Conservation (phyloP, 176 grass and related monocot genomes). For the Aegilops sharonensis region DNA sequence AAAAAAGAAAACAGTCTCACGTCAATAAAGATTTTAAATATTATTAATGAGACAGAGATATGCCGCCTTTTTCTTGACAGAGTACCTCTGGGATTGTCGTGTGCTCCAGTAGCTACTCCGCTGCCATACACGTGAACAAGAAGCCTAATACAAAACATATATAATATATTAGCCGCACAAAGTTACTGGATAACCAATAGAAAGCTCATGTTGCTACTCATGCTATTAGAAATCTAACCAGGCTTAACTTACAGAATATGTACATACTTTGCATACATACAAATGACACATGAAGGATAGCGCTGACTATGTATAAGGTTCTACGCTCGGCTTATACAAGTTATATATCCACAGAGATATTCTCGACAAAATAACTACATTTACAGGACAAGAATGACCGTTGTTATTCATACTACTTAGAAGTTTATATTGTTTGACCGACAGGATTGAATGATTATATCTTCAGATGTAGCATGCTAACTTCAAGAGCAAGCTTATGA, state of each 20-base stretch:
- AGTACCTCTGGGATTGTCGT: slow-evolving; percentile 82
- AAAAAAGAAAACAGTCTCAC: background rate
- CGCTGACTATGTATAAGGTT: background rate
- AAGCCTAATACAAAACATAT: slow-evolving; percentile 50
- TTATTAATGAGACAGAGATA: slow-evolving; percentile 2
- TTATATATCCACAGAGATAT: background rate
- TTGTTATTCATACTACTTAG: background rate
- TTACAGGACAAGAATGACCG: background rate
- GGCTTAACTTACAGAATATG: slow-evolving; percentile 7
- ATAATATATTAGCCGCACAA: slow-evolving; percentile 11
- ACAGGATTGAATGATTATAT: slow-evolving; percentile 1
- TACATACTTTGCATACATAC: slow-evolving; percentile 19
- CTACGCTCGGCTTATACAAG: background rate
- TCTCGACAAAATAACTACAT: slow-evolving; percentile 24
- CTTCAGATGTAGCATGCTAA: background rate
- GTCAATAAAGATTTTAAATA: background rate
- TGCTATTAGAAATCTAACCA: slow-evolving; percentile 17
- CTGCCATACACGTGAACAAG: slow-evolving; percentile 91
- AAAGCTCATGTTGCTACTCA: slow-evolving; percentile 16
- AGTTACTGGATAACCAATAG: slow-evolving; percentile 1
- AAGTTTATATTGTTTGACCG: background rate
- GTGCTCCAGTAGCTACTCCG: slow-evolving; percentile 75
- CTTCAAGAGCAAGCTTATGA: background rate
- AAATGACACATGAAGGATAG: background rate
- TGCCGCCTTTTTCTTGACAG: slow-evolving; percentile 18